Evolutionary conservation across 768 basidiomycete genomes (phyloP).

Genomic region (Lactarius psammicola): DNA sequence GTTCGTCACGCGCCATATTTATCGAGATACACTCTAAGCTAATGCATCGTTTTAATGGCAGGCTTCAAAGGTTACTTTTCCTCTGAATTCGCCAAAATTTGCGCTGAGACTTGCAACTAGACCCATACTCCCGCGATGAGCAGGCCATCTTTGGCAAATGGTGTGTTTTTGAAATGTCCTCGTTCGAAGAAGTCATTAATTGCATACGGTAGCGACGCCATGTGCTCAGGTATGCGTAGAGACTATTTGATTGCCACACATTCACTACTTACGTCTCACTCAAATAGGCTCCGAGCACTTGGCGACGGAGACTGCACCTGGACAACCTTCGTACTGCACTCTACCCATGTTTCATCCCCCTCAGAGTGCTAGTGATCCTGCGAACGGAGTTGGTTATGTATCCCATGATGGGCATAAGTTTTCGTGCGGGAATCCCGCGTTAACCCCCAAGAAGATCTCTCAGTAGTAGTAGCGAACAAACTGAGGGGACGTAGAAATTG

Average conservation of each 20-base stretch:
- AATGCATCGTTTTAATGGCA: constrained; percentile 24
- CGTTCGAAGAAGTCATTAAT: background rate
- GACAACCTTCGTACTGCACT: constrained; percentile 53
- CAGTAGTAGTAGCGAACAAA: too few relatives aligned
- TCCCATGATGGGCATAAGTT: constrained; percentile 59
- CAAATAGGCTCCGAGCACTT: constrained; percentile 50
- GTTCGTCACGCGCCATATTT: constrained; percentile 35
- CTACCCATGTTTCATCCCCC: constrained; percentile 53
- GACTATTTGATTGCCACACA: too few relatives aligned
- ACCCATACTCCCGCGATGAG: constrained; percentile 59
- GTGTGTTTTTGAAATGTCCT: constrained; percentile 34
- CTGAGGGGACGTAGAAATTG: too few relatives aligned
- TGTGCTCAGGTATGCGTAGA: constrained; percentile 45
- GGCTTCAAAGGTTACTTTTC: constrained; percentile 50
- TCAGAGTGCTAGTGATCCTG: constrained; percentile 32
- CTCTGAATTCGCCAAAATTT: background rate
- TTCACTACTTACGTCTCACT: background rate
- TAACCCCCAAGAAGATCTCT: too few relatives aligned
- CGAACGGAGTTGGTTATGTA: constrained; percentile 44
- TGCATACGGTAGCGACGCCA: constrained; percentile 41
- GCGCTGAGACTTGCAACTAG: constrained; percentile 32
- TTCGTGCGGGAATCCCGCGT: constrained; percentile 50
- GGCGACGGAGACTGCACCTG: constrained; percentile 29
- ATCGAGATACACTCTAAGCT: background rate
- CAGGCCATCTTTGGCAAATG: constrained; percentile 53